Conservation (phyloP, 2,329 filamentous ascomycete species). For the Fusarium sp. region DNA sequence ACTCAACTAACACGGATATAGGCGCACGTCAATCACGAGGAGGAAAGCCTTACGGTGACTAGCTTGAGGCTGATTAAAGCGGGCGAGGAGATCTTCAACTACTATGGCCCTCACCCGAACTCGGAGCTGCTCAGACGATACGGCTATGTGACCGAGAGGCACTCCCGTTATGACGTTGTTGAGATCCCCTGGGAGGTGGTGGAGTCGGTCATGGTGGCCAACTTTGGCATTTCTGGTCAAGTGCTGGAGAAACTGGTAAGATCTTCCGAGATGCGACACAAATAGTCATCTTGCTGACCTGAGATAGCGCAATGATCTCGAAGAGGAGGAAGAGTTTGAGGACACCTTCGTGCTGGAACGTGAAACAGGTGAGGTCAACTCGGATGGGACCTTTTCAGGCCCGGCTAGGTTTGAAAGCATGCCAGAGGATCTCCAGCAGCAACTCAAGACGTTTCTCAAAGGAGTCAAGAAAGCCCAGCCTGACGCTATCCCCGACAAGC, state of each 20-base stretch:
- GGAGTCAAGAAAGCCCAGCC: conserved; percentile 62
- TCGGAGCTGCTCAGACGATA: conserved; percentile 88
- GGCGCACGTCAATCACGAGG: conserved; percentile 70
- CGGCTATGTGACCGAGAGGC: conserved; percentile 87
- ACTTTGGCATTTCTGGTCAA: conserved; percentile 56
- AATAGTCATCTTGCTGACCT: conserved; percentile 41
- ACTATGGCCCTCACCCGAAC: conserved; percentile 88
- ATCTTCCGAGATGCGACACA: not conserved
- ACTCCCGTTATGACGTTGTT: conserved; percentile 85
- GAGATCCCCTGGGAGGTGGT: conserved; percentile 80
- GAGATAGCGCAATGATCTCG: conserved; percentile 60
- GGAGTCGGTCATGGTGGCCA: conserved; percentile 59
- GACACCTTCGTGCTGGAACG: conserved; percentile 81
- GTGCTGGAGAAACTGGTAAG: conserved; percentile 62
- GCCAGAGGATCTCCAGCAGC: conserved; percentile 67
- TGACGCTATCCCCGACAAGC: conserved; percentile 63
- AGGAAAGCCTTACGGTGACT: conserved; percentile 77
- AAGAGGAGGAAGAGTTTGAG: conserved; percentile 80
- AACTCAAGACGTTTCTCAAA: conserved; percentile 67
- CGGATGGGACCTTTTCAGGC: conserved; percentile 62
- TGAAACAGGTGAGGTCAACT: conserved; percentile 66
- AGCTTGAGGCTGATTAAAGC: conserved; percentile 77
- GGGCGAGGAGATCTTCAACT: conserved; percentile 87
- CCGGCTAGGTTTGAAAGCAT: conserved; percentile 58
- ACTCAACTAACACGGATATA: conserved; percentile 46